Conservation (phyloP, 768 basidiomycete genomes). For the Termitomyces sp. region DNA sequence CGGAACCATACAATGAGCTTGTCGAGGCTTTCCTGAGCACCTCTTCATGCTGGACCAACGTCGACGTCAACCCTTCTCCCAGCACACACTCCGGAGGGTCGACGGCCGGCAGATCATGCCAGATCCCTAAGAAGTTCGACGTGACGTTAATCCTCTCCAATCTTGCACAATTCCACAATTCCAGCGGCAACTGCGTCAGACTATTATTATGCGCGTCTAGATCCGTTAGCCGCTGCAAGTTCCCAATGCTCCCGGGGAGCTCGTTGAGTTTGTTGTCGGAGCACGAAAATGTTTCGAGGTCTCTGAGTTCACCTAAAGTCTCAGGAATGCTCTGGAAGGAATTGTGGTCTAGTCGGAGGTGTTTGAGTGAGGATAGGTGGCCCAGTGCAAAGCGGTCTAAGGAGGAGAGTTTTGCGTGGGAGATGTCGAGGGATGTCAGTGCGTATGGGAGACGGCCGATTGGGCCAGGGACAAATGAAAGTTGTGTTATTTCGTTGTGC, state of each 20-base stretch:
- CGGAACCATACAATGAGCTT: constrained; percentile 20
- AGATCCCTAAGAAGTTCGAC: constrained; percentile 75
- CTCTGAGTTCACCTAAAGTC: constrained; percentile 66
- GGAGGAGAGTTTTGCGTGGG: constrained; percentile 81
- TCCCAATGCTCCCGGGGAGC: constrained; percentile 73
- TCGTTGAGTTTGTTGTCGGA: constrained; percentile 85
- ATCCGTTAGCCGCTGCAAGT: constrained; percentile 62
- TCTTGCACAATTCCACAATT: constrained; percentile 80
- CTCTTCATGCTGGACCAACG: constrained; percentile 15
- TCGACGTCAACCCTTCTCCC: not conserved
- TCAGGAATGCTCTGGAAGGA: constrained; percentile 80
- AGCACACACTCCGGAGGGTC: not conserved
- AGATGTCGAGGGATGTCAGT: constrained; percentile 79
- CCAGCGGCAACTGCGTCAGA: constrained; percentile 64
- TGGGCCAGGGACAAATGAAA: constrained; percentile 54
- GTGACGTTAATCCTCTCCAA: constrained; percentile 77
- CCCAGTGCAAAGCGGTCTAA: constrained; percentile 70
- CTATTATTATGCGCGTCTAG: constrained; percentile 93
- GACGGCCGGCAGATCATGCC: constrained; percentile 56
- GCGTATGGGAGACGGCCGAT: constrained; percentile 36
- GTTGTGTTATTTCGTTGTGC: constrained; percentile 84
- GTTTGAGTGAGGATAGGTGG: constrained; percentile 65
- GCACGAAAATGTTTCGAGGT: constrained; percentile 71
- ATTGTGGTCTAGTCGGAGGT: constrained; percentile 81
- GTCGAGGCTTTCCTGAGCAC: constrained; percentile 27